These are phyloP conservation scores for Chaetomium sp. DNA, from an alignment of 2,329 filamentous ascomycete species.

Conservation along the genomic window DNA sequence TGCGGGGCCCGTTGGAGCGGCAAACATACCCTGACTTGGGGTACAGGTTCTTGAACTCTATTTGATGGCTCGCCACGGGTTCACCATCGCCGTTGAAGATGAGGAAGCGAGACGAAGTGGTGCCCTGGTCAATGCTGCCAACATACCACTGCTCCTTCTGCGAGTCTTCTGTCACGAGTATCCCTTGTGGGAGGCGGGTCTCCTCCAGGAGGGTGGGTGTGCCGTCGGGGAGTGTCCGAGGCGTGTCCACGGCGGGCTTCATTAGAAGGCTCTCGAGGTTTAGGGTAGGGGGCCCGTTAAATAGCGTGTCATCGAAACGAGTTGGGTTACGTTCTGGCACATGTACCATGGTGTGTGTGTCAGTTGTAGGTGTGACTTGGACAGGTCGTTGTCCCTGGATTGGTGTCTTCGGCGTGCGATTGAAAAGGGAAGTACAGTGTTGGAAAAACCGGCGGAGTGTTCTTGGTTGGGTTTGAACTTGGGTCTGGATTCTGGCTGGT, in stretches of 20 bases:
- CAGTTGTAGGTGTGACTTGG: background rate
- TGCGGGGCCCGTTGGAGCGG: background rate
- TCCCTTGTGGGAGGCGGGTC: conserved; percentile 22
- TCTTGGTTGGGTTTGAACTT: background rate
- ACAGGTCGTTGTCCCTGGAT: background rate
- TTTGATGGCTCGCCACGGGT: conserved; percentile 75
- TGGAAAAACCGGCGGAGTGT: conserved; percentile 15
- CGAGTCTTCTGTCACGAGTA: conserved; percentile 24
- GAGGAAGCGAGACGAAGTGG: conserved; percentile 81
- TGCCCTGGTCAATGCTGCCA: conserved; percentile 85
- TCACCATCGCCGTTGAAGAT: conserved; percentile 79
- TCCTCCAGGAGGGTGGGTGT: conserved; percentile 13
- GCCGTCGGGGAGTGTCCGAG: conserved; percentile 5
- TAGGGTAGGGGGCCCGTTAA: conserved; percentile 4
- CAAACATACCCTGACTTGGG: conserved; percentile 70
- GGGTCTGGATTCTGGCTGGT: conserved; percentile 1
- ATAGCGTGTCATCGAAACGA: conserved; percentile 10
- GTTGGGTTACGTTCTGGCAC: conserved; percentile 9
- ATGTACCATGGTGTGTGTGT: conserved; percentile 18
- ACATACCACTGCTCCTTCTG: conserved; percentile 53
- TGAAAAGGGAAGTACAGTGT: conserved; percentile 7
- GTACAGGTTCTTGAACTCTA: conserved; percentile 80
- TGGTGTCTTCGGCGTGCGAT: background rate
- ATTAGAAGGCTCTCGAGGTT: conserved; percentile 12
- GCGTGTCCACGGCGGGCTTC: conserved; percentile 12